phyloP scores from a whole-genome alignment of 129 eudicot species.

The Ambrosia artemisiifolia region DNA sequence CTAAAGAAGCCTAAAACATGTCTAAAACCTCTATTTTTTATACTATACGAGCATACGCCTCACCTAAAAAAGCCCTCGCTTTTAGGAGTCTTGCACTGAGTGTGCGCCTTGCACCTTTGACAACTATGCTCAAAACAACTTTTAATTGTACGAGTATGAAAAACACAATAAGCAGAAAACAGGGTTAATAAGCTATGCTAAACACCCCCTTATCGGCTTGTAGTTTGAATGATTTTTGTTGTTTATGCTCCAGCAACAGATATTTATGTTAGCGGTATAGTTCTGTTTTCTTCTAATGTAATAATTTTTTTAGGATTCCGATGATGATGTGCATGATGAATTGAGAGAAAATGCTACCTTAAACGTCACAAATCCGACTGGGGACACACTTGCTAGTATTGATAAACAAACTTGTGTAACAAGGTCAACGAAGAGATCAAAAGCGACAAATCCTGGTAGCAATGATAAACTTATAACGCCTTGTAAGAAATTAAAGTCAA shows the following conservation, averaged over 20 bases:
- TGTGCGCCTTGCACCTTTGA: too few species aligned
- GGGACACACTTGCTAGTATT: slow-evolving; percentile 21
- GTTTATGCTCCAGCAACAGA: slow-evolving; percentile 20
- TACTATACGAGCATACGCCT: too few species aligned
- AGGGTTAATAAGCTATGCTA: not conserved
- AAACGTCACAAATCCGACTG: slow-evolving; percentile 18
- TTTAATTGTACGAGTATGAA: not conserved
- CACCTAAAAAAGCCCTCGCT: too few species aligned
- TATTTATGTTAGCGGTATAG: slow-evolving; percentile 12
- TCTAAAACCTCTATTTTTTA: too few species aligned
- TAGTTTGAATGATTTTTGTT: slow-evolving; percentile 6
- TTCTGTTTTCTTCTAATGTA: not conserved
- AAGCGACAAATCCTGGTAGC: slow-evolving; percentile 15
- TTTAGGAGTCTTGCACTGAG: too few species aligned
- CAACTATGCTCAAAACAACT: too few species aligned
- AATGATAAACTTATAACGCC: slow-evolving; percentile 21
- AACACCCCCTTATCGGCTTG: slow-evolving; percentile 13
- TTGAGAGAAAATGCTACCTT: slow-evolving; percentile 12
- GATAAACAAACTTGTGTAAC: slow-evolving; percentile 25
- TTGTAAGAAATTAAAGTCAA: slow-evolving; percentile 31
- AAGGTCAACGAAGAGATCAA: slow-evolving; percentile 32
- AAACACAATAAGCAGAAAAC: not conserved
- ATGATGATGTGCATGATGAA: slow-evolving; percentile 18
- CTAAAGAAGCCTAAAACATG: too few species aligned
- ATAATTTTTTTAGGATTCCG: slow-evolving; percentile 13